These are phyloP conservation scores for Collariella sp. DNA, from an alignment of 495 filamentous ascomycete genomes.

Conservation along the genomic window DNA sequence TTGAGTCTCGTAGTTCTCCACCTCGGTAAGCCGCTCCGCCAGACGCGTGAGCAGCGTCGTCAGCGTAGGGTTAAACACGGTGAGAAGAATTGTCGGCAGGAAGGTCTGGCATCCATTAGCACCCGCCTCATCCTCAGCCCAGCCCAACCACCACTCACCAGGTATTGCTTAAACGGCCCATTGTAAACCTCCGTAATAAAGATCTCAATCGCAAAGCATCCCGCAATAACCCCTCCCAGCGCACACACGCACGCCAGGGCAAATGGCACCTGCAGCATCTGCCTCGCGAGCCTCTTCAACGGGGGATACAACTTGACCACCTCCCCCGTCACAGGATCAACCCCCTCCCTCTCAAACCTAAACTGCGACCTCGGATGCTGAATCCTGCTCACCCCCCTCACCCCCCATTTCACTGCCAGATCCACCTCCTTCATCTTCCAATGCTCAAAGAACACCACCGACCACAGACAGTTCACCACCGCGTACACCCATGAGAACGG, in stretches of 20 bases:
- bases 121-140: neutral
- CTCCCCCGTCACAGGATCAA: constrained; percentile 82
- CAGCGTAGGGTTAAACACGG: constrained; percentile 70
- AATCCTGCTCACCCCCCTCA: constrained; percentile 76
- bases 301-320: constrained; percentile 67
- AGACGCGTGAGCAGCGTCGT: constrained; percentile 65
- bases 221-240: constrained; percentile 73
- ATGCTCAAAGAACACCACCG: constrained; percentile 85
- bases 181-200: constrained; percentile 92
- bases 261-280: constrained; percentile 84
- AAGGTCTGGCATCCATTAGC: constrained; percentile 56
- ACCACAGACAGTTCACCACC: constrained; percentile 75
- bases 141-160: constrained; percentile 48
- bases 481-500: constrained; percentile 79
- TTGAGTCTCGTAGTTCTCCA: constrained; percentile 86
- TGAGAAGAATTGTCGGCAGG: constrained; percentile 77
- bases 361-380: constrained; percentile 71
- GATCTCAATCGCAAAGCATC: constrained; percentile 89
- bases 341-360: constrained; percentile 60
- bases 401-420: constrained; percentile 84
- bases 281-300: constrained; percentile 64
- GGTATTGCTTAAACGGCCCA: constrained; percentile 74
- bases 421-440: constrained; percentile 95
- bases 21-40: constrained; percentile 71
- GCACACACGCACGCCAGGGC: constrained; percentile 59